These are phyloP conservation scores for Volvox reticuliferus DNA, from an alignment of 139 green algal genomes.

Conservation along the genomic window DNA sequence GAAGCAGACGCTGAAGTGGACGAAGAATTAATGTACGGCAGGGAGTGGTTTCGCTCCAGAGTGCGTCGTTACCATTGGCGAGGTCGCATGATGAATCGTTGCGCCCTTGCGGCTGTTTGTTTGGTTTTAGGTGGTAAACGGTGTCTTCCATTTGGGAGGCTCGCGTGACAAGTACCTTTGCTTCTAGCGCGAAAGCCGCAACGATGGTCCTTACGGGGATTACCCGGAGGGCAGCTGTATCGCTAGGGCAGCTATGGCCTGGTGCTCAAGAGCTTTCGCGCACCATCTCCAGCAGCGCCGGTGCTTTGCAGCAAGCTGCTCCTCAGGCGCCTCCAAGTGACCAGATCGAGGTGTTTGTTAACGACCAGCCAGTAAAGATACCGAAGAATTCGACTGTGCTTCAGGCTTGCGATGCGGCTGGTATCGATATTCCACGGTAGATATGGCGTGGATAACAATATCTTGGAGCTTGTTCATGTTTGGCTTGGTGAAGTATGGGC, in stretches of 20 bases:
- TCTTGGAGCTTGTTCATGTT: no score
- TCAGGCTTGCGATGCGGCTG: slow-evolving; percentile 95
- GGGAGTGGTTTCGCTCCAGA: not conserved
- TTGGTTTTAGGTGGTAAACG: not conserved
- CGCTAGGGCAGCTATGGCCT: slow-evolving; percentile 39
- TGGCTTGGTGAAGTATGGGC: no score
- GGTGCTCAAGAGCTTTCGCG: slow-evolving; percentile 41
- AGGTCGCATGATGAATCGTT: not conserved
- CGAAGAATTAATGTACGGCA: not conserved
- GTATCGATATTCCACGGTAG: slow-evolving; percentile 94
- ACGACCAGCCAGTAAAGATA: slow-evolving; percentile 87
- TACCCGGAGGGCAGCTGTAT: slow-evolving; percentile 30
- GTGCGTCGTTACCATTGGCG: not conserved
- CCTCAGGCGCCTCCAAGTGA: slow-evolving; percentile 53
- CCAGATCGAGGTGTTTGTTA: slow-evolving; percentile 90
- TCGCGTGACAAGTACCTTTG: not conserved
- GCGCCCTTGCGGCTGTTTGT: not conserved
- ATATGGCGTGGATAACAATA: not conserved
- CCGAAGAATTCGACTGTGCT: slow-evolving; percentile 93
- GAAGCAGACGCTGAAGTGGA: not conserved
- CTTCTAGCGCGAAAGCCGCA: not conserved
- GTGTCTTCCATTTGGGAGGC: not conserved
- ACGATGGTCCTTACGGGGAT: slow-evolving; percentile 35
- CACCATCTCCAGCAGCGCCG: slow-evolving; percentile 40
- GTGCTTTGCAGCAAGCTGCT: slow-evolving; percentile 18